A percentile compares a stretch with the other conserved stretches of the same genome.
phyloP scores from a whole-genome alignment of 805 yeast species.

The Lipomyces sp. region DNA sequence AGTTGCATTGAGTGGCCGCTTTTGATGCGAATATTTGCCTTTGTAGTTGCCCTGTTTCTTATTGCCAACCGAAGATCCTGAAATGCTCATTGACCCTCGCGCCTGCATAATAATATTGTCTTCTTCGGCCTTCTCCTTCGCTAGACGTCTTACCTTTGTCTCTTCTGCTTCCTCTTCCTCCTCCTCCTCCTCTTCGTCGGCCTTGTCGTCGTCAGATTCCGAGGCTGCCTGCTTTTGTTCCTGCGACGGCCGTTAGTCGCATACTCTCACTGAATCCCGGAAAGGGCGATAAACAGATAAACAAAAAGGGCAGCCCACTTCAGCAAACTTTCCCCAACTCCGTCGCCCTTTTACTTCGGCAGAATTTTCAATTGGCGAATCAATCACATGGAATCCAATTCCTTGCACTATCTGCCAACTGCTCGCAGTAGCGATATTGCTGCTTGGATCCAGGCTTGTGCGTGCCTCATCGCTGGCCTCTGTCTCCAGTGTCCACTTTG shows the following conservation, averaged over 20 bases:
- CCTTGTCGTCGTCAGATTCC: conserved; percentile 1
- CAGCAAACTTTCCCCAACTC: conserved; percentile 29
- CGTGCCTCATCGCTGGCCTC: conserved; percentile 10
- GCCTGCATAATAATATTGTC: conserved; percentile 9
- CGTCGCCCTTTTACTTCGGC: conserved; percentile 33
- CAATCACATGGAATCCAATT: conserved; percentile 24
- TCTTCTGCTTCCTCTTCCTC: conserved; percentile 7
- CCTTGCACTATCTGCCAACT: conserved; percentile 16
- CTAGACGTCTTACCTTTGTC: background rate
- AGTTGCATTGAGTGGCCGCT: background rate
- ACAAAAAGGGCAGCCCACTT: background rate
- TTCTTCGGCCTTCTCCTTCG: conserved; percentile 9
- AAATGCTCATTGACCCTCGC: conserved; percentile 8
- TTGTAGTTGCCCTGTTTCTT: too few relatives aligned
- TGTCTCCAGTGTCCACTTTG: conserved; percentile 29
- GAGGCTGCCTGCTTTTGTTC: background rate
- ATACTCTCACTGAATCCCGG: too few relatives aligned
- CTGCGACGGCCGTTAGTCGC: conserved; percentile 1
- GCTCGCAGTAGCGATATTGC: background rate
- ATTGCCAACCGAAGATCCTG: too few relatives aligned
- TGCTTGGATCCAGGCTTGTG: background rate
- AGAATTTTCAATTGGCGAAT: conserved; percentile 6
- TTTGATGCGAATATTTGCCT: too few relatives aligned
- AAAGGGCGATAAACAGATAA: background rate
- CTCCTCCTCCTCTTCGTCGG: conserved; percentile 3